phyloP scores from a whole-genome alignment of 331 rosid genomes.

The Quercus phellos region DNA sequence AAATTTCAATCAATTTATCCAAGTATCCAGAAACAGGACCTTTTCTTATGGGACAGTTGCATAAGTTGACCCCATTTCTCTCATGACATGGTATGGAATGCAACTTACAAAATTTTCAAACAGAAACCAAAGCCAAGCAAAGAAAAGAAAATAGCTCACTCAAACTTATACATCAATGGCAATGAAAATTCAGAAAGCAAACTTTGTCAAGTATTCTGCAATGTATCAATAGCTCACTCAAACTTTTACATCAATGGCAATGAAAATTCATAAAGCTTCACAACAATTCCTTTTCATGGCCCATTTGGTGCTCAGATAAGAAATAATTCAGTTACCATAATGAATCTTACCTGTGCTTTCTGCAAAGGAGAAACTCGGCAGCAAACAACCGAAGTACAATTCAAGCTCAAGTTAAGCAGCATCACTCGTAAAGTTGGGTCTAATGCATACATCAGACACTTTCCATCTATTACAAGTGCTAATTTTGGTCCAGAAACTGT shows the following conservation, averaged over 20 bases:
- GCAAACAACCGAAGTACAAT: conserved; percentile 93
- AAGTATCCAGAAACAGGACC: not conserved
- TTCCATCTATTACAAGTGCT: conserved; percentile 94
- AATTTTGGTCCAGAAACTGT: conserved; percentile 64
- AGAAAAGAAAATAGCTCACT: not conserved
- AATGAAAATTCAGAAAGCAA: not conserved
- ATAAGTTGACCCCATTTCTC: not conserved
- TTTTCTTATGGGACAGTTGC: not conserved
- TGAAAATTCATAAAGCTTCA: not conserved
- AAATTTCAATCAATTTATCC: not conserved
- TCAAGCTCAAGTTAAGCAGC: conserved; percentile 83
- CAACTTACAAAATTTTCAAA: not conserved
- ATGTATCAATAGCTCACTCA: not conserved
- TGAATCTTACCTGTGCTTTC: conserved; percentile 84
- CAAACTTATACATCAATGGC: too few species aligned
- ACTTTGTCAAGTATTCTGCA: not conserved
- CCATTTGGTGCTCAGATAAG: conserved; percentile 2
- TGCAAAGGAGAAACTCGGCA: conserved; percentile 98
- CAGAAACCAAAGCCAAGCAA: not conserved
- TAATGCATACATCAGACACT: conserved; percentile 95
- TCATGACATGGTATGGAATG: not conserved
- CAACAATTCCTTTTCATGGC: not conserved
- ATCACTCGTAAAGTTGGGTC: conserved; percentile 86
- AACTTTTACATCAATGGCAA: not conserved
- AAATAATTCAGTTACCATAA: conserved; percentile 9